phyloP scores from a whole-genome alignment of 495 filamentous ascomycete species.

The Neurospora pannonica region DNA sequence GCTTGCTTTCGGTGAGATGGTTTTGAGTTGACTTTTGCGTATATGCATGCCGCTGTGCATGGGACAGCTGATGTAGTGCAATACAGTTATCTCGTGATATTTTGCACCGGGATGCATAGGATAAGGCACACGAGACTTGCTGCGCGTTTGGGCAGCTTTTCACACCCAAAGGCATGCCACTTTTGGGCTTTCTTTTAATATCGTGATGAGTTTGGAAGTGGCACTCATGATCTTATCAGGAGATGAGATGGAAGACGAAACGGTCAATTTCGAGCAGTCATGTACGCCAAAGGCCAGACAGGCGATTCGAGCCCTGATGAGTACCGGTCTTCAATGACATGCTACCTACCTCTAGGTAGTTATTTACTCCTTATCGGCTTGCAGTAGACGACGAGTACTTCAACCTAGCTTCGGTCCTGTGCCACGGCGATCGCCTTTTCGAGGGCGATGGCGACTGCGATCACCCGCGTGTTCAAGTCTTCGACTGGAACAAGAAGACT shows the following conservation, averaged over 20 bases:
- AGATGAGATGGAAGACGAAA: not conserved
- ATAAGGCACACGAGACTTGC: not conserved
- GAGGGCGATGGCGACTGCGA: not conserved
- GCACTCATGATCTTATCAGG: not conserved
- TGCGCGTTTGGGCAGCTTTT: not conserved
- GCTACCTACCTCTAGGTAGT: not conserved
- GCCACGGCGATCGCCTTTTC: not conserved
- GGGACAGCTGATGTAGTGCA: not conserved
- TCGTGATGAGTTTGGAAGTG: too few species aligned
- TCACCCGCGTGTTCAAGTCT: not conserved
- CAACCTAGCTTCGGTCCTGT: not conserved
- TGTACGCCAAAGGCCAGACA: not conserved
- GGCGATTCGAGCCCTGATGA: not conserved
- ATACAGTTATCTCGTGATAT: not conserved
- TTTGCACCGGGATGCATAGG: not conserved
- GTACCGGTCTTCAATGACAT: not conserved
- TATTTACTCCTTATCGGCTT: not conserved
- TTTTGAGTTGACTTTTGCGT: not conserved
- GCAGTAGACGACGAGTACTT: not conserved
- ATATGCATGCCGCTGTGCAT: not conserved
- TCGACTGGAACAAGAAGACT: not conserved
- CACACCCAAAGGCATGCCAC: not conserved
- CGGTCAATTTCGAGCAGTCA: not conserved
- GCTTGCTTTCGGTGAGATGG: not conserved
- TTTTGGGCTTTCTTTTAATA: too few species aligned